Conservation (phyloP, 2,329 filamentous ascomycete species). For the Verruconis gallopava region DNA sequence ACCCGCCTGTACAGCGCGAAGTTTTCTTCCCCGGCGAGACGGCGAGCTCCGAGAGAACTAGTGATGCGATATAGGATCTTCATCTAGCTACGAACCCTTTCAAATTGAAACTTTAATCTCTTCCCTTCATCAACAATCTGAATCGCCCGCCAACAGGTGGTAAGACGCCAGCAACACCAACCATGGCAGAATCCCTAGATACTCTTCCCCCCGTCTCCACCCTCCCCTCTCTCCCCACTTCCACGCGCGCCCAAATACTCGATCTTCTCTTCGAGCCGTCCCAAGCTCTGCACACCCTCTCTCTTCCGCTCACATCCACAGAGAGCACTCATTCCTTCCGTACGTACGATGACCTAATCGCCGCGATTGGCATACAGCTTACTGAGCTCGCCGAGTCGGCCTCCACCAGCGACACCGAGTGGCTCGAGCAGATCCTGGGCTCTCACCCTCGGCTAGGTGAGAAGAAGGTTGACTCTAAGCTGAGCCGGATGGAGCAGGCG, state of each 20-base stretch:
- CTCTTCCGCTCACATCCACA: conserved; percentile 41
- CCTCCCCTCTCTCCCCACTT: conserved; percentile 43
- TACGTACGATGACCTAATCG: conserved; percentile 58
- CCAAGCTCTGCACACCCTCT: conserved; percentile 56
- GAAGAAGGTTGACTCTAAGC: conserved; percentile 66
- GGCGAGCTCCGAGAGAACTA: no score
- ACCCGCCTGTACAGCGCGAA: no score
- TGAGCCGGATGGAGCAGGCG: conserved; percentile 72
- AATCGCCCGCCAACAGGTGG: no score
- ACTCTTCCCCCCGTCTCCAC: conserved; percentile 45
- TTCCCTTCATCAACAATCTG: no score
- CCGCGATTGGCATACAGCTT: conserved; percentile 51
- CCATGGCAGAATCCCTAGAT: neutral
- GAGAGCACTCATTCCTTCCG: conserved; percentile 43
- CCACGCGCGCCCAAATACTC: conserved; percentile 45
- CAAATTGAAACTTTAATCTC: no score
- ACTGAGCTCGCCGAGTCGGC: conserved; percentile 41
- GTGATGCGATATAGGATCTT: no score
- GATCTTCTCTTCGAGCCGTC: conserved; percentile 81
- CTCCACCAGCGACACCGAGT: neutral
- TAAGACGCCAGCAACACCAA: no score
- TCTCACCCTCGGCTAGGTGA: conserved; percentile 76
- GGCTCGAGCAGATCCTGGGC: conserved; percentile 58
- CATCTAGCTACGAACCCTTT: no score
- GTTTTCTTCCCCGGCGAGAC: no score